Evolutionary conservation across 129 eudicot genomes (phyloP).

Genomic region (Lonicera japonica): DNA sequence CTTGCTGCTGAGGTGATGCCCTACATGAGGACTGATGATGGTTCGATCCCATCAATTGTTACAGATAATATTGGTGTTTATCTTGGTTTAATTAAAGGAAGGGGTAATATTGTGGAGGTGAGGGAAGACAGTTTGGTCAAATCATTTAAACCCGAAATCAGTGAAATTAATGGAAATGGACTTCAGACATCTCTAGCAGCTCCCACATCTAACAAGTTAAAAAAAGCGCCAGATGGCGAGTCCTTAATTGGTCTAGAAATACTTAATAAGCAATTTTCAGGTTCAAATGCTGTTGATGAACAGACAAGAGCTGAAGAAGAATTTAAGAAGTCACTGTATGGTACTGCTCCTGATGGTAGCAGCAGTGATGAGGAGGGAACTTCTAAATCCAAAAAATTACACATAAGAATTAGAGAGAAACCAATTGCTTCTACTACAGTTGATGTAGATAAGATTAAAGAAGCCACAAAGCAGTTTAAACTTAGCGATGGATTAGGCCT

Average conservation of each 20-base stretch:
- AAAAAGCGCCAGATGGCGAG: conserved; percentile 35
- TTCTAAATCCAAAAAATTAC: conserved; percentile 69
- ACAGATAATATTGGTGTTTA: conserved; percentile 95
- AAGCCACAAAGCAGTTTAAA: conserved; percentile 88
- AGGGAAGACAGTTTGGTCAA: conserved; percentile 86
- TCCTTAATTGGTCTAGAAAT: conserved; percentile 74
- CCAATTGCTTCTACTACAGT: conserved; percentile 68
- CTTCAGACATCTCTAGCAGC: conserved; percentile 35
- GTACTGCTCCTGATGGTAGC: conserved; percentile 71
- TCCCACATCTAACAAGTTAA: conserved; percentile 34
- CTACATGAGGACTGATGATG: conserved; percentile 94
- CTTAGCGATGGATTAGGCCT: conserved; percentile 56
- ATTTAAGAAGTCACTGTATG: conserved; percentile 68
- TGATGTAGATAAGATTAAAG: conserved; percentile 87
- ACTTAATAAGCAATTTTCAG: conserved; percentile 45
- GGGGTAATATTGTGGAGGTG: conserved; percentile 86
- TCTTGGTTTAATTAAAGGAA: conserved; percentile 80
- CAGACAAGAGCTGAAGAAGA: conserved; percentile 93
- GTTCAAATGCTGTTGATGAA: conserved; percentile 52
- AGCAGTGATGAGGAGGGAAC: conserved; percentile 91
- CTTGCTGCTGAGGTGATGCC: conserved; percentile 98
- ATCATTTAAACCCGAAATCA: conserved; percentile 51
- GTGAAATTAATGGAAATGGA: conserved; percentile 42
- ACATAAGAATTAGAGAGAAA: conserved; percentile 67
- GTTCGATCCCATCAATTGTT: conserved; percentile 81